Conservation (phyloP, 257 asterid genomes). For the Rubia yunnanensis region DNA sequence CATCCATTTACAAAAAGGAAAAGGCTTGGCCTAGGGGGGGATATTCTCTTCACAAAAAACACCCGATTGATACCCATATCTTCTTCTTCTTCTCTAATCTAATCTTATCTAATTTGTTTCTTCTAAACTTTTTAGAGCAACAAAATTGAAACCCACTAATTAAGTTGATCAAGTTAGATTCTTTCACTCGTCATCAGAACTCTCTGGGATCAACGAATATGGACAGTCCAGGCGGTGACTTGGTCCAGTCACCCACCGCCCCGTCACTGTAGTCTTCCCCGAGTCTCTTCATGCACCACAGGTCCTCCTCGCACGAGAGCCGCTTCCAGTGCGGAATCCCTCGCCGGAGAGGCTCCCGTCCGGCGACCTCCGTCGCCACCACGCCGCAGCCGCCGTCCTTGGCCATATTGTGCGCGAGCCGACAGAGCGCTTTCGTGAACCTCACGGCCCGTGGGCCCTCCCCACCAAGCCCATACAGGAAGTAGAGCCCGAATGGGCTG, state of each 20-base stretch:
- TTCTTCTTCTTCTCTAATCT: constrained; percentile 12
- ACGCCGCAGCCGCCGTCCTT: constrained; percentile 57
- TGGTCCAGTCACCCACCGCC: constrained; percentile 80
- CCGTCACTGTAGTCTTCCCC: constrained; percentile 76
- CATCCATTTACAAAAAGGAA: constrained; percentile 36
- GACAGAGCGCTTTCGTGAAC: constrained; percentile 33
- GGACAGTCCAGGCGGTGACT: constrained; percentile 60
- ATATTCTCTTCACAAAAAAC: constrained; percentile 40
- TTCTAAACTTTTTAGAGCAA: neutral
- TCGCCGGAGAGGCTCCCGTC: constrained; percentile 47
- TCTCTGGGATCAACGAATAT: constrained; percentile 96
- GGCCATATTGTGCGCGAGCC: constrained; percentile 60
- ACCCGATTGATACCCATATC: constrained; percentile 37
- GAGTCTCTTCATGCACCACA: constrained; percentile 81
- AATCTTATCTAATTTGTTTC: constrained; percentile 10
- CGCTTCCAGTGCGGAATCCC: constrained; percentile 82
- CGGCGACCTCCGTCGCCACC: constrained; percentile 85
- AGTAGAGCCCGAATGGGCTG: constrained; percentile 78
- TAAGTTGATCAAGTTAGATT: neutral
- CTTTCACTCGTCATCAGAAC: constrained; percentile 24
- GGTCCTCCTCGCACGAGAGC: constrained; percentile 74
- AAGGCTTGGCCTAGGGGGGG: constrained; percentile 15
- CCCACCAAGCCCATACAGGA: constrained; percentile 83
- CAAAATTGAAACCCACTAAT: neutral
- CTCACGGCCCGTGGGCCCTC: constrained; percentile 51